Evolutionary conservation across 108 stramenopile species (phyloP).

Genomic region (Aurantiochytrium sp.): DNA sequence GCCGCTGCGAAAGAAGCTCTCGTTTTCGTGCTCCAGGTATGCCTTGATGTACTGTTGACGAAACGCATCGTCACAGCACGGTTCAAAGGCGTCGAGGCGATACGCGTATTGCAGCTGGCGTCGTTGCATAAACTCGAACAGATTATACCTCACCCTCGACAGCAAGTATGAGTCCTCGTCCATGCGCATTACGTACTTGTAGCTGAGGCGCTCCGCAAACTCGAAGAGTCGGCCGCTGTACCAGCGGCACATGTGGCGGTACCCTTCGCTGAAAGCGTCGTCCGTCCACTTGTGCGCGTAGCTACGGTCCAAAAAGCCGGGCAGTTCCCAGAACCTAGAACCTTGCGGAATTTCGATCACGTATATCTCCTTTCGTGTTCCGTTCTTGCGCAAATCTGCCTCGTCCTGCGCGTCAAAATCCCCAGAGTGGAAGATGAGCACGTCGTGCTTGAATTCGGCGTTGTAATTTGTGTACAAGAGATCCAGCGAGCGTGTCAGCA

Average conservation of each 20-base stretch:
- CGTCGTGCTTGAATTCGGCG: background rate
- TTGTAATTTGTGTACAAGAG: background rate
- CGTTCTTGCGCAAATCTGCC: background rate
- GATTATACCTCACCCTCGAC: slow-evolving; percentile 61
- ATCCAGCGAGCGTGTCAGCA: background rate
- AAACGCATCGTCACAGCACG: slow-evolving; percentile 49
- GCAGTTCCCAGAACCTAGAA: background rate
- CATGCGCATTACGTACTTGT: slow-evolving; percentile 68
- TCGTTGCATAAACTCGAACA: slow-evolving; percentile 65
- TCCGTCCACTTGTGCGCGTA: background rate
- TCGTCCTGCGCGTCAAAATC: background rate
- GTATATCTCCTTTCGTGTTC: background rate
- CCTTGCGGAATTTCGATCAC: background rate
- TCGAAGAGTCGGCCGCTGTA: slow-evolving; percentile 68
- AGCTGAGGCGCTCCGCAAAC: slow-evolving; percentile 52
- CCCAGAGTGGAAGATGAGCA: background rate
- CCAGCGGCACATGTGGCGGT: slow-evolving; percentile 72
- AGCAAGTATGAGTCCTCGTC: slow-evolving; percentile 74
- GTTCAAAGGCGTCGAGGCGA: slow-evolving; percentile 65
- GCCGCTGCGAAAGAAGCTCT: slow-evolving; percentile 36
- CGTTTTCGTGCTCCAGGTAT: slow-evolving; percentile 13
- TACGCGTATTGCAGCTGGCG: slow-evolving; percentile 62
- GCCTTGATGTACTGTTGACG: slow-evolving; percentile 13
- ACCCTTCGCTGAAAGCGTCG: slow-evolving; percentile 36
- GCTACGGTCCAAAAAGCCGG: background rate